Evolutionary conservation across 2,329 filamentous ascomycete genomes (phyloP), one percentile per base, ranked within the genome.

Genomic region (Juglanconis sp.): DNA sequence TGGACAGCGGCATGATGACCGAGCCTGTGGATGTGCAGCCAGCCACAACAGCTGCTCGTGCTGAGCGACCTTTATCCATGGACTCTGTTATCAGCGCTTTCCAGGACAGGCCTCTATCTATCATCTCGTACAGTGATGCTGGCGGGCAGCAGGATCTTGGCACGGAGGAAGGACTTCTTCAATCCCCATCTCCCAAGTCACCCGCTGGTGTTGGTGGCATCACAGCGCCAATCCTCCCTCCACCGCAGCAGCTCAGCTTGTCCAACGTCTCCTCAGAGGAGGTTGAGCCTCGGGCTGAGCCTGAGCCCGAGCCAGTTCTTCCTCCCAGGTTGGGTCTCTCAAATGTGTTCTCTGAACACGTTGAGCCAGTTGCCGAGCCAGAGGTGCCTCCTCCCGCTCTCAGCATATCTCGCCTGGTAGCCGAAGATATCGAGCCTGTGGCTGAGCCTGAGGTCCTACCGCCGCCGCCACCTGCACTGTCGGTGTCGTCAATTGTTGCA

Each of bases 1-100:
- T 87, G 9, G 84, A 88, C 64, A 81, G 77, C 40, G 77, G 80
- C 32, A 82, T 80, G 67, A 86, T 88, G 81, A 87, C 85, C 0
- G 85, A 88, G 6, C 79, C 82, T 1, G 74, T 86, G 60, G 76
- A 76, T 44, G 72, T 80, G 30, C 47, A 60, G 36, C 63, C 68
- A 1, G 47, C 53, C 13, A 35, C 53, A 17, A 65, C 35, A 32
- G 62, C 63, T 32, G 46, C 72, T 4, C 79, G 79, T 77, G 69
- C 78, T 5, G 76, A 80, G 58, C 74, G 58, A 15, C 77, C 77
- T 7, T 67, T 70, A 50, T 78, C 81, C 1, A 73, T 76, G 72
- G 72, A 72, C 35, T 81, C 79, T 2, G 73, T 77, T 8, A 64
- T 40, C 40, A 44, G 46, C 51, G 34, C 42, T 44, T 34, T 42